Percentiles rank a stretch among this genome's conserved stretches.
These are phyloP conservation scores for Craterostigma plantagineum DNA, from an alignment of 257 asterid genomes.

Conservation along the genomic window DNA sequence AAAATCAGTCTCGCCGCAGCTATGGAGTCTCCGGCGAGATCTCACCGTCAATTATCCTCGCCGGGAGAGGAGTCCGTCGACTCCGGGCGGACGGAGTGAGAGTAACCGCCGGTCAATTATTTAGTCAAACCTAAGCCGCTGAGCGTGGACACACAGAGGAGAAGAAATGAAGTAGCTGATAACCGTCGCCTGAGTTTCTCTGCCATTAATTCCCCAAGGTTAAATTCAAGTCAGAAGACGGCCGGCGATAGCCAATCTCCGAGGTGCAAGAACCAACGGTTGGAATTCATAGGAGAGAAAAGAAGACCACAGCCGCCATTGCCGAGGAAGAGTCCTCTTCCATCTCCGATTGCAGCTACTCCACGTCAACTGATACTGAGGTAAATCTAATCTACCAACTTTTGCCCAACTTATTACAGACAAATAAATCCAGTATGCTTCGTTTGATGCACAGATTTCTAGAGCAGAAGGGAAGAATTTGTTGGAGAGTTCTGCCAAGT, in stretches of 20 bases:
- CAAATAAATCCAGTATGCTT: too few species aligned
- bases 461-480: constrained; percentile 59
- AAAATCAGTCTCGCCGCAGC: constrained; percentile 27
- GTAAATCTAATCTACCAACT: constrained; percentile 13
- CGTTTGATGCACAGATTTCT: too few species aligned
- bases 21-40: constrained; percentile 21
- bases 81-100: constrained; percentile 19
- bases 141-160: constrained; percentile 13
- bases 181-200: constrained; percentile 34
- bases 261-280: constrained; percentile 25
- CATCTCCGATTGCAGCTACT: constrained; percentile 53
- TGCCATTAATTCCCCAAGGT: constrained; percentile 53
- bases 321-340: constrained; percentile 77
- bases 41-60: constrained; percentile 35
- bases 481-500: constrained; percentile 81
- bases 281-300: constrained; percentile 29
- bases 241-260: constrained; percentile 22
- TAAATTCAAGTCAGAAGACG: constrained; percentile 19
- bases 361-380: constrained; percentile 65
- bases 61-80: constrained; percentile 32
- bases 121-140: constrained; percentile 37
- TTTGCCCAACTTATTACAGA: not conserved
- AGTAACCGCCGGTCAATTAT: constrained; percentile 34
- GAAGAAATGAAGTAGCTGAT: constrained; percentile 32
- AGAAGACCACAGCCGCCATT: constrained; percentile 25